Base-by-base conservation (phyloP, 257 asterid species). In the Fraxinus excelsior region DNA sequence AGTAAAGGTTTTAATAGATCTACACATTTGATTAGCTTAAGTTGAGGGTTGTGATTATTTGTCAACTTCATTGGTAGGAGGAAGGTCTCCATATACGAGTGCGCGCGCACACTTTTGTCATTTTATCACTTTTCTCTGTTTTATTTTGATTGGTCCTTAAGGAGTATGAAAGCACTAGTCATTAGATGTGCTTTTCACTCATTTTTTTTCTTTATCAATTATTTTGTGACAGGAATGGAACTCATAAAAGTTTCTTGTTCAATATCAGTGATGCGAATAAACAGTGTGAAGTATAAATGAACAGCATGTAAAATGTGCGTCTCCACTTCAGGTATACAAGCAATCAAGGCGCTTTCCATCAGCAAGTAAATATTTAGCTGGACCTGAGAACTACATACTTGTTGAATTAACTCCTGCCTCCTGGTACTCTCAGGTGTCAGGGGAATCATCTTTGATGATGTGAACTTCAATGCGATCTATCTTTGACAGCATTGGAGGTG, bases 161-260 rank as follows among this genome's bases (percentile, higher is more conserved):
- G 19, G 53, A 13, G 53, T 44, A 12, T 44, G 5, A 13, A 44
- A 44, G 53, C 18, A 44, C 18, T 38, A 9, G 44, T 49, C n/a
- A 51, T 5, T 40, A 42, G 74, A n/a, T 42, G 37, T 38, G 60
- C 23, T 23, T 38, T 38, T 70, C 44, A 2, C 14, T n/a, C 19
- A 19, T 4, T 0, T 6, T 56, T 32, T 51, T 16, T 51, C 51
- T 16, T 32, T n/a, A 44, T 73, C 5, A 19, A 49, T 51, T 23
- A 46, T 18, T 31, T n/a, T 28, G 44, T 72, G 21, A 19, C 51
- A 73, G 68, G 68, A 73, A 51, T 29, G 49, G 46, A 18, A 73
- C 44, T 7, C 4, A 12, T 26, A 32, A 32, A 34, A n/a, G 77
- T 21, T 73, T 12, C 53, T 34, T 49, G 38, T 34, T 18, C 4